These are phyloP conservation scores for Lasiodiplodia sp. DNA, from an alignment of 2,329 filamentous ascomycete species.

Conservation along the genomic window DNA sequence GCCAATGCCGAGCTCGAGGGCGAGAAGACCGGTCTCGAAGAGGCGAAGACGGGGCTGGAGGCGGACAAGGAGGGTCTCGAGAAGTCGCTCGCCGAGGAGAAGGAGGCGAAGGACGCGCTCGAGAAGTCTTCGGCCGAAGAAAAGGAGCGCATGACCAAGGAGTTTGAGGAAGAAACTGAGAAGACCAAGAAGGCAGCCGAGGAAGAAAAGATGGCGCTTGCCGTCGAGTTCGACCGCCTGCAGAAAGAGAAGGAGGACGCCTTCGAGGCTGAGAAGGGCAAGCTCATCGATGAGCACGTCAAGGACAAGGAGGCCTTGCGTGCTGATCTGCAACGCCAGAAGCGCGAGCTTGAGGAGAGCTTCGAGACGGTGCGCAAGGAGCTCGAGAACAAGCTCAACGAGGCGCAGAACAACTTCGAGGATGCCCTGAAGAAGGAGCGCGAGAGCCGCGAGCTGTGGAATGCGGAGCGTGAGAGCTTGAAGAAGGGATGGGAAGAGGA, in stretches of 20 bases:
- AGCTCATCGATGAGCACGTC: conserved; percentile 48
- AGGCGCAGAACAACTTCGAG: conserved; percentile 53
- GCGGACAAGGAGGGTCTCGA: conserved; percentile 50
- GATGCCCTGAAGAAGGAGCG: conserved; percentile 55
- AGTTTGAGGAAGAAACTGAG: conserved; percentile 53
- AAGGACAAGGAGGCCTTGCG: conserved; percentile 46
- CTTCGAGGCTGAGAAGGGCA: conserved; percentile 58
- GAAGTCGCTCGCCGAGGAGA: conserved; percentile 38
- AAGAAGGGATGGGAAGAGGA: conserved; percentile 56
- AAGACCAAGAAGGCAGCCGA: conserved; percentile 45
- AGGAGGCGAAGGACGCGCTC: conserved; percentile 53
- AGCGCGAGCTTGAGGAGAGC: conserved; percentile 51
- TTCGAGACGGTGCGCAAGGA: conserved; percentile 51
- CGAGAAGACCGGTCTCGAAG: conserved; percentile 47
- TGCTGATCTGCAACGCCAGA: conserved; percentile 43
- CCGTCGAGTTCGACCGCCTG: conserved; percentile 45
- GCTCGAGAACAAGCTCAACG: conserved; percentile 50
- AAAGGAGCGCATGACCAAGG: conserved; percentile 44
- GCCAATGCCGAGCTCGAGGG: conserved; percentile 53
- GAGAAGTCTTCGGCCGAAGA: conserved; percentile 48
- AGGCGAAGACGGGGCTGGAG: conserved; percentile 41
- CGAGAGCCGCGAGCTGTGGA: conserved; percentile 57
- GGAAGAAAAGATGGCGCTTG: conserved; percentile 49
- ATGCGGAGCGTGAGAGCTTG: conserved; percentile 50
- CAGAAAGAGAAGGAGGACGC: conserved; percentile 37